Conservation (phyloP, 2,329 filamentous ascomycete species). For the Cladosporium oxysporum region DNA sequence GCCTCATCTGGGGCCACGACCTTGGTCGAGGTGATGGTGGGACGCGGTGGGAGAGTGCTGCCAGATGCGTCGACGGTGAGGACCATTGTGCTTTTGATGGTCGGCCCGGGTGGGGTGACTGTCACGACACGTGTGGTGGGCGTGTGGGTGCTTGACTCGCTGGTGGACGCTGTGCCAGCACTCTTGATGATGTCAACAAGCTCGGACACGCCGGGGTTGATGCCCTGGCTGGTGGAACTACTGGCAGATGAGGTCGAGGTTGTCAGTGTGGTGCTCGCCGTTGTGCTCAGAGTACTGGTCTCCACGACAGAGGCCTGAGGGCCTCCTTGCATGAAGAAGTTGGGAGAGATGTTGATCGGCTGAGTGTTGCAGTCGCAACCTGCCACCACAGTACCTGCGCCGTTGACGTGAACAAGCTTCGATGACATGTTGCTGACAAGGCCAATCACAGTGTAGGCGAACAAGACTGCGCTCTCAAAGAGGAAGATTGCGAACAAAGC, state of each 20-base stretch:
- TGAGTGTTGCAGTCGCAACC: constrained; percentile 25
- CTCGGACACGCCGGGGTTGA: not conserved
- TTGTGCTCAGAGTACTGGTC: not conserved
- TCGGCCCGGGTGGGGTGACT: constrained; percentile 9
- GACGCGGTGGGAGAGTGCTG: constrained; percentile 16
- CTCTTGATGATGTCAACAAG: constrained; percentile 2
- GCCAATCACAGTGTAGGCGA: constrained; percentile 41
- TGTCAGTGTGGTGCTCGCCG: not conserved
- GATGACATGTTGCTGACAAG: constrained; percentile 39
- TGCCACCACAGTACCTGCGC: constrained; percentile 18
- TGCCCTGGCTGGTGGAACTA: not conserved
- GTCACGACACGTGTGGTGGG: constrained; percentile 24
- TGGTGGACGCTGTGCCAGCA: not conserved
- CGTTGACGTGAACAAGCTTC: constrained; percentile 26
- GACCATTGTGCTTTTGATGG: constrained; percentile 9
- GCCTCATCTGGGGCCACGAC: constrained; percentile 20
- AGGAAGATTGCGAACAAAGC: constrained; percentile 36
- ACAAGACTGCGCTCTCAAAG: constrained; percentile 39
- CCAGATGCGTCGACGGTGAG: constrained; percentile 19
- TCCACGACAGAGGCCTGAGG: not conserved
- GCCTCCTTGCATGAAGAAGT: constrained; percentile 29
- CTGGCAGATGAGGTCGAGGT: constrained; percentile 4
- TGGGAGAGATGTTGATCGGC: constrained; percentile 38
- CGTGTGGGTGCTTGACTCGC: constrained; percentile 22
- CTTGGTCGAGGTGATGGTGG: constrained; percentile 23